Base-by-base conservation (phyloP, 2,329 filamentous ascomycete species). In the Xylariaceae sp. region DNA sequence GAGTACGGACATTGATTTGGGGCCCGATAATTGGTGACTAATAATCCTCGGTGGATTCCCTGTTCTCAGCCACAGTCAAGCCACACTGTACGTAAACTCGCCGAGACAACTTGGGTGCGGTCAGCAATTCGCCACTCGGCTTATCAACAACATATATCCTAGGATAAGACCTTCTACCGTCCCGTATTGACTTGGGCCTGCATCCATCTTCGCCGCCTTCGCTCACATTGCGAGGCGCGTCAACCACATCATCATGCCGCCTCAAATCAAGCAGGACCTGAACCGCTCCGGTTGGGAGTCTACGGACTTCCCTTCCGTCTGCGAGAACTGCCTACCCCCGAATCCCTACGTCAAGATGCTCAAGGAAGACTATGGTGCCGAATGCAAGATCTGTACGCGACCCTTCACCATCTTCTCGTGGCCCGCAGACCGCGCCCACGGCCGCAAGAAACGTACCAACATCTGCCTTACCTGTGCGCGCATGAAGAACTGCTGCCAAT, bases 311-410 rank as follows among this genome's bases (percentile, higher is more conserved):
- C 90, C 90, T 7, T 92, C 89, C 2, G 88, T 94, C 39, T 94
- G 86, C 79, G 94, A 99, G 76, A 92, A 87, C 71, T 99, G 94
- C 74, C 83, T 99, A 1, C 92, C 93, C 13, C 92, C 96, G 63
- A 97, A 97, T 70, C 93, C 93, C 1, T 99, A 96, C 71, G 94
- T 99, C 49, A 94, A 97, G 76, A 97, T 99, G 92, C 82, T 99
- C 62, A 99, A 99, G 76, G 92, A 97, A 72, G 93, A 99, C 74
- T 87, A 95, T 70, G 94, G 92, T 69, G 90, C 88, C 59, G 88
- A 92, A 76, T 91, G 89, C 81, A 89, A 89, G 78, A 79, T 89
- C 66, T 99, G 94, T 76, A 97, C 93, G 5, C 86, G 94, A 62
- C 94, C 94, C 0, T 99, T 97, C 71, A 97, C 94, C 30, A 84